phyloP scores from a whole-genome alignment of 495 filamentous ascomycete species.

The Echria macrotheca region DNA sequence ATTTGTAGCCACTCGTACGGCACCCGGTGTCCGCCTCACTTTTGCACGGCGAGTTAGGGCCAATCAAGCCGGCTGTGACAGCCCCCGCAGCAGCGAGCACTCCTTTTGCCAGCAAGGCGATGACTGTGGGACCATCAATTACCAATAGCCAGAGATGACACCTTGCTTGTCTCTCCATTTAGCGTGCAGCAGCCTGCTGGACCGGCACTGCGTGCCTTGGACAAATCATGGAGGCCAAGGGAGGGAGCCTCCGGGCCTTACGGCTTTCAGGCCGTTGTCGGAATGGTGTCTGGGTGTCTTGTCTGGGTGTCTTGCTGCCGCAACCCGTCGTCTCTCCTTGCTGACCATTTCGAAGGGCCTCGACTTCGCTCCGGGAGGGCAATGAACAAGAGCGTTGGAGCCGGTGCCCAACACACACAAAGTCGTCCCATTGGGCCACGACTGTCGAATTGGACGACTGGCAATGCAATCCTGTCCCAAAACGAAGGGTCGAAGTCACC shows the following conservation, averaged over 20 bases:
- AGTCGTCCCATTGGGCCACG: slow-evolving; percentile 12
- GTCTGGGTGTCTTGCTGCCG: no score
- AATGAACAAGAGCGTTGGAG: background rate
- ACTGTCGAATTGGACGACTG: background rate
- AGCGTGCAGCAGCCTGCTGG: slow-evolving; percentile 2
- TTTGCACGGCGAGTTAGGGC: slow-evolving; percentile 7
- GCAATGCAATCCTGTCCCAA: background rate
- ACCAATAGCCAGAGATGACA: slow-evolving; percentile 8
- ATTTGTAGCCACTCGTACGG: slow-evolving; percentile 14
- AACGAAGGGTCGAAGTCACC: background rate
- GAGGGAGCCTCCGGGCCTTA: background rate
- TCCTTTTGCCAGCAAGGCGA: slow-evolving; percentile 17
- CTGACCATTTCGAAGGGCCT: no score
- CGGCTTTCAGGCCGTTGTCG: background rate
- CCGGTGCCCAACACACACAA: slow-evolving; percentile 3
- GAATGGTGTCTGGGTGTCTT: no score
- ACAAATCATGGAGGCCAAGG: no score
- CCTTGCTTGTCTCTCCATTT: background rate
- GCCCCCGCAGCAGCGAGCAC: slow-evolving; percentile 11
- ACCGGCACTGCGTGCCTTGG: background rate
- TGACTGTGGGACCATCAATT: slow-evolving; percentile 14
- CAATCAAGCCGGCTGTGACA: slow-evolving; percentile 18
- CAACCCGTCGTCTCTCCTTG: no score
- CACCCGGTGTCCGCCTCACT: slow-evolving; percentile 16
- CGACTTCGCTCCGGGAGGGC: no score